Conservation (phyloP, 139 green algal species). For the Marvania coccoides region DNA sequence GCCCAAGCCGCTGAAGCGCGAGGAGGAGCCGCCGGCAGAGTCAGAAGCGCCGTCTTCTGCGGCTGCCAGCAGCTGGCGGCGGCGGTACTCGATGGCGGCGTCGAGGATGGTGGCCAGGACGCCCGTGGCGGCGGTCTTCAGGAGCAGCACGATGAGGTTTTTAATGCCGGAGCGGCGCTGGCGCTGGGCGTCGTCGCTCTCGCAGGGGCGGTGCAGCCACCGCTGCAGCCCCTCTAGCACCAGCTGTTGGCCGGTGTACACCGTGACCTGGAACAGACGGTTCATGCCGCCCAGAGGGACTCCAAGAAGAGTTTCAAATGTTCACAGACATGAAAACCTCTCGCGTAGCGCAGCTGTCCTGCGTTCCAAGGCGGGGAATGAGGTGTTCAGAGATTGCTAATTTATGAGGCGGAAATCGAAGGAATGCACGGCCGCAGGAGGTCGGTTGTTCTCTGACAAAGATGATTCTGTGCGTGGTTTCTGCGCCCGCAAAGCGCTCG, state of each 20-base stretch:
- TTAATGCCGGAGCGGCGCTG: constrained; percentile 9
- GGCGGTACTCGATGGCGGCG: constrained; percentile 27
- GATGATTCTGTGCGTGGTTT: no score
- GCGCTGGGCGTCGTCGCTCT: background rate
- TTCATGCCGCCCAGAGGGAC: constrained; percentile 22
- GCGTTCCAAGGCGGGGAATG: no score
- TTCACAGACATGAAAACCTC: no score
- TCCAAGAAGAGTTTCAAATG: no score
- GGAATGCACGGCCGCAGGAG: no score
- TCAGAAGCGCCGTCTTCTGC: background rate
- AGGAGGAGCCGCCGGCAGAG: background rate
- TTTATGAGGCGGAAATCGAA: no score
- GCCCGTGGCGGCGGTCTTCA: constrained; percentile 30
- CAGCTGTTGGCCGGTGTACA: constrained; percentile 34
- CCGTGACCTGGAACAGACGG: constrained; percentile 17
- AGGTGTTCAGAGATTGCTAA: no score
- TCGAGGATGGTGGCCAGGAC: constrained; percentile 32
- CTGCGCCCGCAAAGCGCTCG: no score
- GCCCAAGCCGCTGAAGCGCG: constrained; percentile 4
- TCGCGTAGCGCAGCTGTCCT: no score
- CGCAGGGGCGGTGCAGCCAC: constrained; percentile 20
- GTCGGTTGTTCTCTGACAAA: no score
- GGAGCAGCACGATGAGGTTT: constrained; percentile 15
- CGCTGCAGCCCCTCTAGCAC: constrained; percentile 29
- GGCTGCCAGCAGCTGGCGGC: constrained; percentile 16